Percentiles rank a stretch among this genome's conserved stretches.
Evolutionary conservation across 2,329 filamentous ascomycete genomes (phyloP).

Genomic region (Colletotrichum eleusines): DNA sequence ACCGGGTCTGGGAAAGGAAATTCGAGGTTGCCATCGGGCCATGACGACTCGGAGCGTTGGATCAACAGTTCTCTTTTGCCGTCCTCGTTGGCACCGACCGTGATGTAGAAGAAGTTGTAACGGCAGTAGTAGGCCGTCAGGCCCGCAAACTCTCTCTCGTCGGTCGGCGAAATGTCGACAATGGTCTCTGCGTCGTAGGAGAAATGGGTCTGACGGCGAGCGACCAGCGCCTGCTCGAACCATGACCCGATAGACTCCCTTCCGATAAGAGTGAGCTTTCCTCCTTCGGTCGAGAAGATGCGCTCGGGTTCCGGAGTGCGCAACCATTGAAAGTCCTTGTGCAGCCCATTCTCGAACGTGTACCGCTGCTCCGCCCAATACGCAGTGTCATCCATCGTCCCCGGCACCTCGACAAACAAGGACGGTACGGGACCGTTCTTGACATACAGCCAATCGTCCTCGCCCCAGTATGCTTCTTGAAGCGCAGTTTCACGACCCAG

Average conservation of each 20-base stretch:
- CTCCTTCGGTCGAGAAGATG: conserved; percentile 57
- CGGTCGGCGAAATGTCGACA: conserved; percentile 64
- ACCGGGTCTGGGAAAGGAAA: conserved; percentile 58
- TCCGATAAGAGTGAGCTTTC: conserved; percentile 61
- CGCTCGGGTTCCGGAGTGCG: conserved; percentile 67
- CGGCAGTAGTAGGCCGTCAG: conserved; percentile 73
- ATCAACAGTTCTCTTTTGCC: conserved; percentile 70
- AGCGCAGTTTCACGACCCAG: conserved; percentile 68
- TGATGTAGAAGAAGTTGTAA: conserved; percentile 74
- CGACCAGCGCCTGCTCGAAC: conserved; percentile 70
- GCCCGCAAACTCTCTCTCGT: conserved; percentile 72
- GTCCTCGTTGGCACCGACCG: conserved; percentile 67
- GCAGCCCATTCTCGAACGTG: conserved; percentile 59
- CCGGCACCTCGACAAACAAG: conserved; percentile 64
- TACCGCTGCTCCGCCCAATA: conserved; percentile 66
- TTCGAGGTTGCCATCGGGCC: conserved; percentile 62
- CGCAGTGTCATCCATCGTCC: conserved; percentile 56
- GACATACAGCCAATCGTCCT: conserved; percentile 73
- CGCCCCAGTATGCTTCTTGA: conserved; percentile 70
- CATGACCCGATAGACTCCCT: conserved; percentile 68
- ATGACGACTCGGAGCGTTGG: conserved; percentile 67
- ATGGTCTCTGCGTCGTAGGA: conserved; percentile 71
- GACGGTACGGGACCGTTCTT: conserved; percentile 69
- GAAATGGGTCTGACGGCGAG: conserved; percentile 68
- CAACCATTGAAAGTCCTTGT: conserved; percentile 69